A percentile compares a stretch with the other conserved stretches of the same genome.
These are phyloP conservation scores for Phytophthora parvispora DNA, from an alignment of 352 stramenopile genomes.

Conservation along the genomic window DNA sequence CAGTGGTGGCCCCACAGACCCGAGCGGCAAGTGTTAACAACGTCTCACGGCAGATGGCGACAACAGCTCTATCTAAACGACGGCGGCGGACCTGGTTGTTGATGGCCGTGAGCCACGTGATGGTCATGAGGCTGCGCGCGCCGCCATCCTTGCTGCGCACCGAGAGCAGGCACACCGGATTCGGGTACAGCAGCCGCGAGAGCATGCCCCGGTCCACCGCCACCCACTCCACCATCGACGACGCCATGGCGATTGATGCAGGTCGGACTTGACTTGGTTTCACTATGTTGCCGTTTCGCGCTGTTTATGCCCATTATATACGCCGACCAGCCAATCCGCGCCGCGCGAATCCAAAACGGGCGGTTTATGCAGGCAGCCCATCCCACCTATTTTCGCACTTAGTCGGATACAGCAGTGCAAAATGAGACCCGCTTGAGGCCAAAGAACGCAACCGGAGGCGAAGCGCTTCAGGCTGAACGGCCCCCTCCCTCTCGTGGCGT, in stretches of 20 bases:
- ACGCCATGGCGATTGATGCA: constrained; percentile 10
- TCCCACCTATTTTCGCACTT: constrained; percentile 34
- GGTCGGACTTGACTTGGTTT: constrained; percentile 18
- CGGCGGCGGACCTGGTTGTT: constrained; percentile 76
- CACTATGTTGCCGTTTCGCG: constrained; percentile 21
- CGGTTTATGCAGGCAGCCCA: too few relatives aligned
- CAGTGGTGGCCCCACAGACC: not conserved
- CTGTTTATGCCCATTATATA: constrained; percentile 3
- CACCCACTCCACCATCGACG: constrained; percentile 48
- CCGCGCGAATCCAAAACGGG: constrained; percentile 19
- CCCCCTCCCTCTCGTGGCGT: not conserved
- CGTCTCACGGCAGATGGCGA: constrained; percentile 6
- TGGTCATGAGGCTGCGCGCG: constrained; percentile 77
- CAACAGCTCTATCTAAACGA: not conserved
- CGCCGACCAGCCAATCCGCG: constrained; percentile 11
- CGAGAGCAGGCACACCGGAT: constrained; percentile 84
- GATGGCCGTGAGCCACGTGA: constrained; percentile 90
- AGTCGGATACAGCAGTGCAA: constrained; percentile 10
- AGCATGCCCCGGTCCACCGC: constrained; percentile 77
- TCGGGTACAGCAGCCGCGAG: constrained; percentile 82
- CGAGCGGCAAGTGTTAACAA: constrained; percentile 1
- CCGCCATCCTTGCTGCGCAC: constrained; percentile 33
- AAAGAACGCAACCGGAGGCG: constrained; percentile 22
- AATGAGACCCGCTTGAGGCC: constrained; percentile 18
- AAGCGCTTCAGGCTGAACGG: not conserved